phyloP scores from a whole-genome alignment of 495 filamentous ascomycete genomes.

The Daldinia grandis region DNA sequence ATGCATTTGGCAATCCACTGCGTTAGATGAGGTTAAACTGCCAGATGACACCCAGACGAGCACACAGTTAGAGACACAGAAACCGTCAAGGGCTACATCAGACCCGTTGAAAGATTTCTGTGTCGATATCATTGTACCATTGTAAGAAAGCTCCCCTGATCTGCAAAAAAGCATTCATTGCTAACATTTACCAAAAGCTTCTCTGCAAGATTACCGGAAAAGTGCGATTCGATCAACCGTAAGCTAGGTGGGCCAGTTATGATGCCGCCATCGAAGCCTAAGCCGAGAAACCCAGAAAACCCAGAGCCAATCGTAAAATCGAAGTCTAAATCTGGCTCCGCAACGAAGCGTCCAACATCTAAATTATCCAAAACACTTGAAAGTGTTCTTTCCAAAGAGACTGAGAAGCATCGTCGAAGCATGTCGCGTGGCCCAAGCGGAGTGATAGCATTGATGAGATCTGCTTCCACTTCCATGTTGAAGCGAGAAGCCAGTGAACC shows the following conservation, averaged over 20 bases:
- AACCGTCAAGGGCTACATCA: slow-evolving; percentile 44
- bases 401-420: slow-evolving; percentile 54
- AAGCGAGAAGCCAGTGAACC: slow-evolving; percentile 73
- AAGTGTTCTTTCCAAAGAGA: slow-evolving; percentile 76
- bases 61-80: slow-evolving; percentile 44
- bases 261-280: slow-evolving; percentile 68
- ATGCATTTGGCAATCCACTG: slow-evolving; percentile 95
- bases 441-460: slow-evolving; percentile 69
- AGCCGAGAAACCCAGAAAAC: slow-evolving; percentile 48
- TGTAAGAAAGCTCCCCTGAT: slow-evolving; percentile 62
- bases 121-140: slow-evolving; percentile 90
- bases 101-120: slow-evolving; percentile 74
- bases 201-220: slow-evolving; percentile 79
- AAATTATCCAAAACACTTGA: slow-evolving; percentile 69
- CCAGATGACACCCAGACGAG: slow-evolving; percentile 58
- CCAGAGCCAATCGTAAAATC: slow-evolving; percentile 43
- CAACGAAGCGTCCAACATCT: slow-evolving; percentile 58
- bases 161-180: not conserved
- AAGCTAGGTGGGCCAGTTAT: slow-evolving; percentile 83
- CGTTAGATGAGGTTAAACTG: slow-evolving; percentile 61
- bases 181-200: slow-evolving; percentile 63
- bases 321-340: slow-evolving; percentile 63
- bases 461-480: slow-evolving; percentile 69
- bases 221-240: slow-evolving; percentile 79
- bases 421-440: slow-evolving; percentile 61